A percentile compares a stretch with the other conserved stretches of the same genome.
Evolutionary conservation across 2,329 filamentous ascomycete species (phyloP).

Genomic region (Davidsoniella neocaledoniae): DNA sequence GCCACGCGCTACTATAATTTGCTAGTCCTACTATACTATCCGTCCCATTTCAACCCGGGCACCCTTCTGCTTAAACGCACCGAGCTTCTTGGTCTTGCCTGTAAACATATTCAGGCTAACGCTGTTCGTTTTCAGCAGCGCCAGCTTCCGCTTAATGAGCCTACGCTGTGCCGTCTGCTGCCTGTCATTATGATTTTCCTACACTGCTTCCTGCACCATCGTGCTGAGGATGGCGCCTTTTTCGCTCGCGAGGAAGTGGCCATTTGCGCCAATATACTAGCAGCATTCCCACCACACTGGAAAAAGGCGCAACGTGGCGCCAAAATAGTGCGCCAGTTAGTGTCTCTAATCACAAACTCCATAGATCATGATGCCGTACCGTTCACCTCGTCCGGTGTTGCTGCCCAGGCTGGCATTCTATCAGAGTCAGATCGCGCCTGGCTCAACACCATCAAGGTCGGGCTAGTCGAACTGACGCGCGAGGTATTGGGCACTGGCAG

Average conservation of each 20-base stretch:
- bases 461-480: conserved; percentile 3
- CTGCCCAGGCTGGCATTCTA: neutral
- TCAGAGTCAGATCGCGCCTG: conserved; percentile 3
- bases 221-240: conserved; percentile 1
- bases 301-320: conserved; percentile 6
- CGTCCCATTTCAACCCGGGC: conserved; percentile 24
- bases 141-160: conserved; percentile 29
- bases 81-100: conserved; percentile 24
- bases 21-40: conserved; percentile 27
- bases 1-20: conserved; percentile 28
- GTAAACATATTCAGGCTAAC: conserved; percentile 25
- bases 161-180: conserved; percentile 6
- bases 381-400: neutral
- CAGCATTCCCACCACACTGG: conserved; percentile 2
- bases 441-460: conserved; percentile 1
- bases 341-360: neutral
- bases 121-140: conserved; percentile 20
- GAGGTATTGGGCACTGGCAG: conserved; percentile 6
- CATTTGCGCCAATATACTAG: conserved; percentile 4
- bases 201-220: conserved; percentile 6
- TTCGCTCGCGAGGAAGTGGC: conserved; percentile 3
- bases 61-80: conserved; percentile 17
- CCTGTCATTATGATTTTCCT: conserved; percentile 7
- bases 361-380: neutral
- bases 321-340: conserved; percentile 4